phyloP scores from a whole-genome alignment of 257 asterid genomes.

The Solanum peruvianum region DNA sequence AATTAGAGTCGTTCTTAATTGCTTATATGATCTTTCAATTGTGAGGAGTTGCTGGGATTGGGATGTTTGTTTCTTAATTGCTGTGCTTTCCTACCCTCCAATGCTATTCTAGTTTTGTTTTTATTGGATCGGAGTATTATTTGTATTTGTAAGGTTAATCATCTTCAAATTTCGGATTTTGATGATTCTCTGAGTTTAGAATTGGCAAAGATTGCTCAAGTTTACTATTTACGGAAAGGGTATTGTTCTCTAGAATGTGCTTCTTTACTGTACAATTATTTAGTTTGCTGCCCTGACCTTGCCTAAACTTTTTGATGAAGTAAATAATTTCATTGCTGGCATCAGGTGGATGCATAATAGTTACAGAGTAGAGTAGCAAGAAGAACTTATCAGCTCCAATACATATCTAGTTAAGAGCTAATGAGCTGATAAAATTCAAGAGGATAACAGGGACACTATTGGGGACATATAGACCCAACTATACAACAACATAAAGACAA shows the following conservation, averaged over 20 bases:
- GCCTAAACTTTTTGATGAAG: background rate
- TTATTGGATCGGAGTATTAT: background rate
- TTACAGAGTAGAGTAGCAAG: no score
- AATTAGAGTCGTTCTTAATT: background rate
- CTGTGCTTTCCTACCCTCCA: background rate
- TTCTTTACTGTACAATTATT: background rate
- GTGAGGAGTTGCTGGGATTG: background rate
- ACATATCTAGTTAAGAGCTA: no score
- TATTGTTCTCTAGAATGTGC: background rate
- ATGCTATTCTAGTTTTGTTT: background rate
- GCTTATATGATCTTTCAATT: background rate
- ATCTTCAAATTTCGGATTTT: background rate
- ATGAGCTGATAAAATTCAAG: no score
- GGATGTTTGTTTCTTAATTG: background rate
- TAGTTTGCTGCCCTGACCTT: background rate
- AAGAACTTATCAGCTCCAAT: no score
- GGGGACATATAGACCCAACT: no score
- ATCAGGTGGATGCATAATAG: no score
- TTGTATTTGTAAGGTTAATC: background rate
- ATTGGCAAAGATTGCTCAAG: background rate
- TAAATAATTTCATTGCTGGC: no score
- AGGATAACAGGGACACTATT: no score
- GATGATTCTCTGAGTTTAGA: background rate
- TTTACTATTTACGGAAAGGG: background rate
- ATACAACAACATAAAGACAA: no score